Conservation (phyloP, 2,329 filamentous ascomycete species). For the Gliomastix tumulicola region DNA sequence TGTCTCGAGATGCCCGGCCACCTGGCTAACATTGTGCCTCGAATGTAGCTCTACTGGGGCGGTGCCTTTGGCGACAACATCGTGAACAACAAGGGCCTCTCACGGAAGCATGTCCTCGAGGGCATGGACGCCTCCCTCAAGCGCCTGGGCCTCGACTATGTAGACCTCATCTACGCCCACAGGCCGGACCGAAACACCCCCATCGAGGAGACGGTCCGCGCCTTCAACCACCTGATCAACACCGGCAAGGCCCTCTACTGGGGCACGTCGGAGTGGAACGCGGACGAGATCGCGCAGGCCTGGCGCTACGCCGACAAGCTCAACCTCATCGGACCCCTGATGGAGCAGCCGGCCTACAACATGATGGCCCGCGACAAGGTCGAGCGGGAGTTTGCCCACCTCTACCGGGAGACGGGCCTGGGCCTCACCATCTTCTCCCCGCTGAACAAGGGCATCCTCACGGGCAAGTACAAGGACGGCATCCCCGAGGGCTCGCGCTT, state of each 20-base stretch:
- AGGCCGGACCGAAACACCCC: constrained; percentile 60
- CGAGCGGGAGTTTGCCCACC: constrained; percentile 53
- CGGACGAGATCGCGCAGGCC: constrained; percentile 58
- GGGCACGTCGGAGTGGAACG: constrained; percentile 63
- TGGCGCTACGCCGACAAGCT: constrained; percentile 54
- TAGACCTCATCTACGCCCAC: constrained; percentile 65
- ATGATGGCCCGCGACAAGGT: constrained; percentile 54
- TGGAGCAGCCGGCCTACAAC: constrained; percentile 64
- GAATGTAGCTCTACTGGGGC: constrained; percentile 55
- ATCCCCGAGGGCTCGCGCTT: constrained; percentile 54
- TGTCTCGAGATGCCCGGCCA: too few relatives aligned
- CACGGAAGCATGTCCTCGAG: constrained; percentile 64
- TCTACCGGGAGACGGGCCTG: constrained; percentile 53
- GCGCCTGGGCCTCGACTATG: constrained; percentile 51
- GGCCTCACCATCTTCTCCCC: constrained; percentile 60
- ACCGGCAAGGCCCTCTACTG: constrained; percentile 64
- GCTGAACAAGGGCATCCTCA: constrained; percentile 49
- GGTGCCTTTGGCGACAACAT: constrained; percentile 50
- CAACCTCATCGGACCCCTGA: constrained; percentile 53
- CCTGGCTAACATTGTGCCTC: neutral
- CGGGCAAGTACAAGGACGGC: constrained; percentile 61
- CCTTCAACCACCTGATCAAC: constrained; percentile 64
- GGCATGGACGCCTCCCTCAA: constrained; percentile 53
- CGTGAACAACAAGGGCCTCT: constrained; percentile 62
- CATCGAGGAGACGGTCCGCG: constrained; percentile 64